phyloP scores from a whole-genome alignment of 306 rosid genomes.

The Benincasa hispida region DNA sequence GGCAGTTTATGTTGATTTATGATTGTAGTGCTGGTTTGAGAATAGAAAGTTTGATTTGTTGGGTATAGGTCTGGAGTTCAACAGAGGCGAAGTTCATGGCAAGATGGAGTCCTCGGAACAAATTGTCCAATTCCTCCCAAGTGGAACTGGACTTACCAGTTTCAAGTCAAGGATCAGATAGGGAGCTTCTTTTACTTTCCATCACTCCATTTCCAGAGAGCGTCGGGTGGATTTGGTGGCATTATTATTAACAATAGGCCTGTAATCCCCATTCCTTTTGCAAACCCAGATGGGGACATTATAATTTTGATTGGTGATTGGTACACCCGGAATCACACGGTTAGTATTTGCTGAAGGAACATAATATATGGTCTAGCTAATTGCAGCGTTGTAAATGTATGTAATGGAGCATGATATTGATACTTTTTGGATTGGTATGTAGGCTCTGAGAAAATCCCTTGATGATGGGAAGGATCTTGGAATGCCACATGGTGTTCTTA shows the following conservation, averaged over 20 bases:
- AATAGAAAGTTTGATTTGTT: constrained; percentile 13
- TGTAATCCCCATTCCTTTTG: constrained; percentile 71
- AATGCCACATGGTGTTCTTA: constrained; percentile 91
- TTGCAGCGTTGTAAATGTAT: neutral
- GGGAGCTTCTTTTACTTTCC: constrained; percentile 97
- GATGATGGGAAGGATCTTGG: constrained; percentile 91
- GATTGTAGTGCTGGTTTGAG: neutral
- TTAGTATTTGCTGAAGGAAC: constrained; percentile 26
- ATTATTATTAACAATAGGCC: constrained; percentile 53
- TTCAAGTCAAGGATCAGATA: constrained; percentile 92
- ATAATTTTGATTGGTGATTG: constrained; percentile 73
- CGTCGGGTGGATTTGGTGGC: constrained; percentile 87
- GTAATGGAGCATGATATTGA: constrained; percentile 1
- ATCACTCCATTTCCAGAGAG: constrained; percentile 81
- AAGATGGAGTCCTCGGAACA: constrained; percentile 88
- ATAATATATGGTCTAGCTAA: neutral
- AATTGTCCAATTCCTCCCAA: constrained; percentile 94
- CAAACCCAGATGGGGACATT: constrained; percentile 66
- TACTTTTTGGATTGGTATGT: constrained; percentile 18
- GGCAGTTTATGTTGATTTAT: neutral
- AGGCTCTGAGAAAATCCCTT: constrained; percentile 74
- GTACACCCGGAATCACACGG: constrained; percentile 85
- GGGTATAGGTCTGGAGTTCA: constrained; percentile 80
- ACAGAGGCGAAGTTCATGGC: constrained; percentile 83
- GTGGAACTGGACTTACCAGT: constrained; percentile 97